These are phyloP conservation scores for Venturia oleaginea DNA, from an alignment of 2,329 filamentous ascomycete species.

Conservation along the genomic window DNA sequence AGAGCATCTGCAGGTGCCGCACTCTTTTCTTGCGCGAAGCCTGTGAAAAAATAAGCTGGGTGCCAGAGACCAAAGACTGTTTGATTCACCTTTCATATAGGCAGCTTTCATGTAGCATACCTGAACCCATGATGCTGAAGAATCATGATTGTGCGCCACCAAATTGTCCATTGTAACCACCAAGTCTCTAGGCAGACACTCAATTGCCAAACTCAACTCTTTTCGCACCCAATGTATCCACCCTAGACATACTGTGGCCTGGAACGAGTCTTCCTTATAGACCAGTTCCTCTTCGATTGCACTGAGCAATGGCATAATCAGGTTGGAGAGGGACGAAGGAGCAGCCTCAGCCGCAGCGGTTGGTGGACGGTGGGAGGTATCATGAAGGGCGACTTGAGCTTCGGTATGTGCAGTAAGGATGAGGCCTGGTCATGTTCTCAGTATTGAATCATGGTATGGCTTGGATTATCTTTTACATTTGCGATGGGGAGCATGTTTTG, in stretches of 20 bases:
- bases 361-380: constrained; percentile 20
- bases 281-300: constrained; percentile 32
- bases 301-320: constrained; percentile 32
- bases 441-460: not conserved
- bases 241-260: constrained; percentile 73
- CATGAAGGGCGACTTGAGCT: constrained; percentile 36
- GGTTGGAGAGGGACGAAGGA: constrained; percentile 25
- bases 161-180: constrained; percentile 22
- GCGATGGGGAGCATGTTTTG: constrained; percentile 82
- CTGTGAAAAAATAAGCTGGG: constrained; percentile 23
- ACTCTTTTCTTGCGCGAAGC: constrained; percentile 36
- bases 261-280: constrained; percentile 51
- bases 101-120: constrained; percentile 72
- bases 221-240: constrained; percentile 76
- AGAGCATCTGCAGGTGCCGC: constrained; percentile 48
- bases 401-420: constrained; percentile 39
- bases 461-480: constrained; percentile 51
- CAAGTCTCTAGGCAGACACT: constrained; percentile 55
- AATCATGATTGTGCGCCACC: constrained; percentile 20
- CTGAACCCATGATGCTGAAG: constrained; percentile 64
- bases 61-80: not conserved
- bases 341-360: constrained; percentile 20
- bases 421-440: constrained; percentile 28
- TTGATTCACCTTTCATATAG: constrained; percentile 57
- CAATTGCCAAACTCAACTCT: constrained; percentile 55